Base-by-base conservation (phyloP, 768 basidiomycete genomes). In the Amanita jacksonii region DNA sequence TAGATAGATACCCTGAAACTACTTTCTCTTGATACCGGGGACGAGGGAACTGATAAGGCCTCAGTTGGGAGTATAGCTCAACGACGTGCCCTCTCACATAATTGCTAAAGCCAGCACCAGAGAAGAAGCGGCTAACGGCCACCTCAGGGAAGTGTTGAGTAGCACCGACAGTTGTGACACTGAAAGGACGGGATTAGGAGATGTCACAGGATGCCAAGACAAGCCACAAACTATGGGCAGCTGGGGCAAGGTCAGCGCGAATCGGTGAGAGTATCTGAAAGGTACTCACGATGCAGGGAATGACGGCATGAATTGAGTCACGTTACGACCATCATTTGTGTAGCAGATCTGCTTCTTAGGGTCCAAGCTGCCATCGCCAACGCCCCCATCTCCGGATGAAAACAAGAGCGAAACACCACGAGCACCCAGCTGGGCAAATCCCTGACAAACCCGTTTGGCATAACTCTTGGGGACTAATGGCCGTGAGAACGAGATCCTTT, bases 31-130 rank as follows among this genome's bases (percentile, higher is more conserved):
- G 78, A 51, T 75, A 79, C 1, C 36, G 13, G 49, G 51, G 51
- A 16, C 38, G 50, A 55, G 34, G 16, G 41, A 59, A 59, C 57
- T 58, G 16, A 18, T 10, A 27, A 20, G 18, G 28, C 19, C 6
- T 27, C 18, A 18, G 45, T 51, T 12, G 19, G 6, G n/a, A n/a
- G 9, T 16, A 19, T 1, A 20, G 2, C 9, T 2, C 12, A 12
- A n/a, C n/a, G n/a, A n/a, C n/a, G n/a, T n/a, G n/a, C n/a, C n/a
- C n/a, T n/a, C 68, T 49, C 27, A 81, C 80, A 43, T 74, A 74
- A 49, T 80, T 66, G 56, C 80, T 82, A 64, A 85, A 87, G 13
- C 84, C 82, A 13, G 83, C 82, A 5, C 81, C 79, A 24, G 81
- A 83, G 62, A 80, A 80, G 51, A 63, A 66, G 18, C 60, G 50